phyloP scores from a whole-genome alignment of 2,329 filamentous ascomycete species.

The Ophiostoma fasciatum region DNA sequence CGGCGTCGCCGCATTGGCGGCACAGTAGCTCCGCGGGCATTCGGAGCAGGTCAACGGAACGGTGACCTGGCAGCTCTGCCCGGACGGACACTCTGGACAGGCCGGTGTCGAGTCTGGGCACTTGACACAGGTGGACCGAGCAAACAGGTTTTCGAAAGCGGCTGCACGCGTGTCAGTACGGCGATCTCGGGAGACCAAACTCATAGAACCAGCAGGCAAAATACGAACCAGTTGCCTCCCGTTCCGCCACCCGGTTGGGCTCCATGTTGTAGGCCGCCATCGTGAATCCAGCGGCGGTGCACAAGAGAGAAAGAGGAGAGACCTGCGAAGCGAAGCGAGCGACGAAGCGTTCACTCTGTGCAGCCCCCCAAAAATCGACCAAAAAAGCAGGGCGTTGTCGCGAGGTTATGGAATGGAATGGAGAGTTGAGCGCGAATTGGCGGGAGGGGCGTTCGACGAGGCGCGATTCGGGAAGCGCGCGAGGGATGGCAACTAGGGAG shows the following conservation, averaged over 20 bases:
- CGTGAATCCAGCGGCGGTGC: too few species aligned
- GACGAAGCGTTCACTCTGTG: background rate
- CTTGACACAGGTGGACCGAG: constrained; percentile 28
- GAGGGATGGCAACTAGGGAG: too few species aligned
- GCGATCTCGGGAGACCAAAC: too few species aligned
- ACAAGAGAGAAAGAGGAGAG: too few species aligned
- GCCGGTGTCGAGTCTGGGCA: constrained; percentile 27
- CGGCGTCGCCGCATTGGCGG: constrained; percentile 13
- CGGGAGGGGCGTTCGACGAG: too few species aligned
- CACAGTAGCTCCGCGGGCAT: constrained; percentile 34
- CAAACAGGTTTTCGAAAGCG: constrained; percentile 20
- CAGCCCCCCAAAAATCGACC: background rate
- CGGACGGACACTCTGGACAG: constrained; percentile 30
- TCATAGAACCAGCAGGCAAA: too few species aligned
- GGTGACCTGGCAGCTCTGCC: constrained; percentile 30
- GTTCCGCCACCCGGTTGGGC: background rate
- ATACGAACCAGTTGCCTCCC: background rate
- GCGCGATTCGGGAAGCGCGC: too few species aligned
- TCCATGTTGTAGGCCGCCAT: background rate
- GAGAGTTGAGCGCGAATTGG: too few species aligned
- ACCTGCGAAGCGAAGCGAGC: background rate
- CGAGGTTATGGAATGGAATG: too few species aligned
- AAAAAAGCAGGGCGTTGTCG: too few species aligned
- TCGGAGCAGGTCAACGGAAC: constrained; percentile 29
- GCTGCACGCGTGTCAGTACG: constrained; percentile 1